Base-by-base conservation (phyloP, 192 early-diverging fungal genomes). In the Powellomyces hirtus region DNA sequence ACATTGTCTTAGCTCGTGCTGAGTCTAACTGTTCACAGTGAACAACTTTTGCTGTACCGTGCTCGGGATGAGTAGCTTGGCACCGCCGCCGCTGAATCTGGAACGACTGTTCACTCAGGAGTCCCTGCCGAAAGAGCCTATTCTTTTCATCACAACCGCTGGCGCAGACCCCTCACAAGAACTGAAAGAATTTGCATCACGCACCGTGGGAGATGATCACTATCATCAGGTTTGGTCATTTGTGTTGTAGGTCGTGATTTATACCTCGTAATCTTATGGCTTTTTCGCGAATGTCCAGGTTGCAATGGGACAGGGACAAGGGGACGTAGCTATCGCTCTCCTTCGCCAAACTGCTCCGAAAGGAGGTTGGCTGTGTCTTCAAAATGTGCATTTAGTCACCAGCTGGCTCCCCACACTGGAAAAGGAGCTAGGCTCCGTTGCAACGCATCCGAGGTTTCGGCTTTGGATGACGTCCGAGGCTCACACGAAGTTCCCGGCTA, bases 301-400 rank as follows among this genome's bases (percentile, higher is more conserved):
- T 0, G 71, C 84, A 6, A 86, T 86, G 84, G 84, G 84, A 24
- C 84, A 86, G 76, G 84, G 84, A 1, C 84, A 86, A 74, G 80
- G 80, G 7, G 80, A 79, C 7, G 34, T 70, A 26, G 84, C 84
- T 0, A 72, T 85, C 40, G 45, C 59, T 11, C 50, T 75, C 20
- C 37, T 86, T n/a, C 27, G 68, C 26, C 42, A 74, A 29, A 31
- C 62, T 20, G 68, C 75, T 10, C 13, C 16, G 14, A 57, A 64
- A 35, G 84, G 84, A 1, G 76, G 75, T 2, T 86, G 84, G 84
- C 14, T 86, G 8, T 83, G 62, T 67, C 68, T 86, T 26, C 84
- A 86, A 68, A 86, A 86, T 62, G 76, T 86, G 4, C 84, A 86
- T 57, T 60, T 86, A 53, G 84, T 82, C 22, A 86, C 78, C 45